Evolutionary conservation across 83 land plant species (phyloP).

Genomic region (Picea abies): DNA sequence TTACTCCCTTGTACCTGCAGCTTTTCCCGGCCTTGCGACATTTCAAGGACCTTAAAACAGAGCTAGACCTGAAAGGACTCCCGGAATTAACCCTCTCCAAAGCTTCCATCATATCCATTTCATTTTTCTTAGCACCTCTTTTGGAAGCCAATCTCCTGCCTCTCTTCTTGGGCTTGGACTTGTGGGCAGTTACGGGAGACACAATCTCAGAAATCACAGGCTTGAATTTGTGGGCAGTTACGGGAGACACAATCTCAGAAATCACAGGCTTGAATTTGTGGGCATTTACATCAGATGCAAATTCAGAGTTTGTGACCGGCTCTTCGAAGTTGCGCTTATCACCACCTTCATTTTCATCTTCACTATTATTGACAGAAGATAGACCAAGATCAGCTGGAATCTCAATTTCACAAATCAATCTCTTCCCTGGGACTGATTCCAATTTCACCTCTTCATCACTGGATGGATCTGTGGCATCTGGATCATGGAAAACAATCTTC

Average conservation of each 20-base stretch:
- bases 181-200: background rate
- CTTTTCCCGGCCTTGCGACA: background rate
- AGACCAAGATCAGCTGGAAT: background rate
- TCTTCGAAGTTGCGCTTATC: background rate
- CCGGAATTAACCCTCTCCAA: too few relatives aligned
- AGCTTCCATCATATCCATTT: background rate
- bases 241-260: background rate
- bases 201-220: background rate
- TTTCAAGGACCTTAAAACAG: conserved; percentile 6
- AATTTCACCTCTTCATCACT: background rate
- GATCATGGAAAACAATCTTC: conserved; percentile 8
- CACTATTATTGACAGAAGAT: background rate
- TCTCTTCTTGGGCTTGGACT: background rate
- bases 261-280: background rate
- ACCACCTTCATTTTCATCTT: conserved; percentile 6
- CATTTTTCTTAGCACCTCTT: background rate
- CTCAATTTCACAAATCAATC: conserved; percentile 10
- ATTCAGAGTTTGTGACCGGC: background rate
- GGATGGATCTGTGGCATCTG: conserved; percentile 10
- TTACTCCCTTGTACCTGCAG: conserved; percentile 12
- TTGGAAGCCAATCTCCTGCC: background rate
- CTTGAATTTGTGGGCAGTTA: background rate
- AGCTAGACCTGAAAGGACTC: background rate
- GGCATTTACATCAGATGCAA: background rate
- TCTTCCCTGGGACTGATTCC: background rate